A percentile compares a stretch with the other conserved stretches of the same genome.
These are phyloP conservation scores for Akebia trifoliata DNA, from an alignment of 164 flowering plant genomes.

Conservation along the genomic window DNA sequence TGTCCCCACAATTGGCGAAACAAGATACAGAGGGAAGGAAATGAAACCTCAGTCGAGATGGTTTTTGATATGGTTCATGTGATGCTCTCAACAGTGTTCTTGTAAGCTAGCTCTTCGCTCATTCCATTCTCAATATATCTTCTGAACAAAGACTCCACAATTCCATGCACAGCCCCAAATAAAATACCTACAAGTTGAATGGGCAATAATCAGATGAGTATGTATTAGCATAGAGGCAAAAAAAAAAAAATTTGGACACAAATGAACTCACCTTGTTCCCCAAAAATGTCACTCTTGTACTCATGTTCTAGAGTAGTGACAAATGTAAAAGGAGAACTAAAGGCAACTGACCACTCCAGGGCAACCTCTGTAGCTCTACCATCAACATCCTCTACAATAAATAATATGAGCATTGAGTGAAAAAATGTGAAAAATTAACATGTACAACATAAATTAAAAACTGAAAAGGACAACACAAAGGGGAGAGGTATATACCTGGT, in stretches of 20 bases:
- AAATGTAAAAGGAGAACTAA: conserved; percentile 97
- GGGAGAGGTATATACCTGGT: conserved; percentile 46
- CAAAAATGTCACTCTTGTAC: conserved; percentile 97
- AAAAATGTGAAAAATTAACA: not conserved
- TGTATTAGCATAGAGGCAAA: not conserved
- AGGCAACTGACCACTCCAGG: conserved; percentile 92
- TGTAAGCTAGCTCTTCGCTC: conserved; percentile 85
- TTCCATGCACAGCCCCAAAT: conserved; percentile 96
- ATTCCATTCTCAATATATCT: conserved; percentile 87
- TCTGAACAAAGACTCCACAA: conserved; percentile 88
- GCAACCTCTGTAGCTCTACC: conserved; percentile 95
- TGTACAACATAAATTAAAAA: too few relatives aligned
- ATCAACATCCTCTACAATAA: conserved; percentile 70
- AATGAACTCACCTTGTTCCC: conserved; percentile 65
- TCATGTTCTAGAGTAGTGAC: conserved; percentile 95
- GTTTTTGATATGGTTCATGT: conserved; percentile 82
- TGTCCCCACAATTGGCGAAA: too few relatives aligned
- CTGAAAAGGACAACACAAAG: not conserved
- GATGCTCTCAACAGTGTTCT: conserved; percentile 84
- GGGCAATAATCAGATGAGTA: not conserved
- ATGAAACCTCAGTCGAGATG: conserved; percentile 58
- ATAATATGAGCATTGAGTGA: not conserved
- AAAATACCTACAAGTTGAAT: conserved; percentile 56
- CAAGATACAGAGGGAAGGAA: not conserved
- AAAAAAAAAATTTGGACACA: not conserved